A percentile compares a stretch with the other conserved stretches of the same genome.
These are phyloP conservation scores for Coemansia sp. DNA, from an alignment of 192 early-diverging fungal genomes.

Conservation along the genomic window DNA sequence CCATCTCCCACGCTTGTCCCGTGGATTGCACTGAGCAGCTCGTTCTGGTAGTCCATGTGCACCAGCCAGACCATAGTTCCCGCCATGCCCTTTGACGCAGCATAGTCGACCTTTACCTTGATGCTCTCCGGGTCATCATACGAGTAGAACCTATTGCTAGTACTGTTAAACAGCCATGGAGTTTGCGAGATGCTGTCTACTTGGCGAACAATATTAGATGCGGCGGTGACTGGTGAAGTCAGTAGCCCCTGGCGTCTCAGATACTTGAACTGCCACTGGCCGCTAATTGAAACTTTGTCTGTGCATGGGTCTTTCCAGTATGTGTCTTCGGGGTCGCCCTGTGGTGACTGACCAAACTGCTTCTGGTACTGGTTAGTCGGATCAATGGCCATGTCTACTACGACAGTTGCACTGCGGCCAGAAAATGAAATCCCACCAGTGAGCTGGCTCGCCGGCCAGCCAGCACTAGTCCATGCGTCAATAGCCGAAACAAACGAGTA, in stretches of 20 bases:
- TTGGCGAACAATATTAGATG: constrained; percentile 58
- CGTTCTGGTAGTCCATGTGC: constrained; percentile 63
- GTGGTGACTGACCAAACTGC: neutral
- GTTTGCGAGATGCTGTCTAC: constrained; percentile 62
- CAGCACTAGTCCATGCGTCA: constrained; percentile 58
- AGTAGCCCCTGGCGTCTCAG: constrained; percentile 57
- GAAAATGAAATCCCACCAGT: constrained; percentile 65
- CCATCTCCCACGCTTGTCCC: neutral
- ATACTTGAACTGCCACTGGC: constrained; percentile 62
- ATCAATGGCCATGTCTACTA: constrained; percentile 32
- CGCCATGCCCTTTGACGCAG: constrained; percentile 55
- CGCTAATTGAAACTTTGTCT: constrained; percentile 23
- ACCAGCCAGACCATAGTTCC: constrained; percentile 72
- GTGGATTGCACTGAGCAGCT: constrained; percentile 48
- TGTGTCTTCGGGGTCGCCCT: constrained; percentile 57
- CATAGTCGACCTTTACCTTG: constrained; percentile 60
- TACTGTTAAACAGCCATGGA: constrained; percentile 71
- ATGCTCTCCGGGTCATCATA: constrained; percentile 69
- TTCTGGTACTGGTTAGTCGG: constrained; percentile 33
- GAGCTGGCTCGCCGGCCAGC: constrained; percentile 63
- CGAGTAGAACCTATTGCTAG: constrained; percentile 59
- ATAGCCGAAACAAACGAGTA: constrained; percentile 55
- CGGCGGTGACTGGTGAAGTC: constrained; percentile 20
- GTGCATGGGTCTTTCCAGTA: constrained; percentile 55
- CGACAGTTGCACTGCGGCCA: constrained; percentile 54